Conservation (phyloP, 1,284 basidiomycete species). For the Rhizoctonia solani region DNA sequence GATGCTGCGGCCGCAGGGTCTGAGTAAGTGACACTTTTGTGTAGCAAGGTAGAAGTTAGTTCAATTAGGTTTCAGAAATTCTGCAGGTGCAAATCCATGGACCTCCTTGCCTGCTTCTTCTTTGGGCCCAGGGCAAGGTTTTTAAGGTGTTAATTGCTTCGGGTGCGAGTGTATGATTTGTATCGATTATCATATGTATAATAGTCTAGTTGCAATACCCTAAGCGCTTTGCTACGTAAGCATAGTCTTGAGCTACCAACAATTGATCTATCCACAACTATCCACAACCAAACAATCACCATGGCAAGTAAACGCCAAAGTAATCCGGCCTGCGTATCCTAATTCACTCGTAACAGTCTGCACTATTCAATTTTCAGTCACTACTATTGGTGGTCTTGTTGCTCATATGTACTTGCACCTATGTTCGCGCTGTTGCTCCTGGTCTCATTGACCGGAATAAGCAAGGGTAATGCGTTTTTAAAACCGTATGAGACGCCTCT, state of each 20-base stretch:
- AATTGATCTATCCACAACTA: too few species aligned
- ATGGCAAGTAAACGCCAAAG: slow-evolving; percentile 9
- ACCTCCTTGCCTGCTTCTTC: slow-evolving; percentile 3
- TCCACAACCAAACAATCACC: background rate
- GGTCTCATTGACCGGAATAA: slow-evolving; percentile 92
- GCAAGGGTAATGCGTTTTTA: slow-evolving; percentile 68
- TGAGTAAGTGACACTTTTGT: slow-evolving; percentile 2
- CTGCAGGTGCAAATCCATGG: slow-evolving; percentile 4
- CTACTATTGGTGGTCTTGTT: slow-evolving; percentile 91
- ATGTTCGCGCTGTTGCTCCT: slow-evolving; percentile 87
- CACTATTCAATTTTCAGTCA: slow-evolving; percentile 97
- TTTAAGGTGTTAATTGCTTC: background rate
- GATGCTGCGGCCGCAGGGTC: background rate
- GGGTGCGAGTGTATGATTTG: slow-evolving; percentile 32
- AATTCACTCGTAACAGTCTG: slow-evolving; percentile 66
- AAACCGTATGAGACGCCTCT: background rate
- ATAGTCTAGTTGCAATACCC: background rate
- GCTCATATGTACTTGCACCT: slow-evolving; percentile 96
- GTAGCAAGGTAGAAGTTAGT: background rate
- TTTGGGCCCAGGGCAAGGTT: slow-evolving; percentile 13
- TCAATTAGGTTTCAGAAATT: background rate
- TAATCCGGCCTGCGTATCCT: too few species aligned
- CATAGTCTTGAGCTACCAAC: background rate
- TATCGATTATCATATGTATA: slow-evolving; percentile 6
- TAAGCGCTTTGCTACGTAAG: slow-evolving; percentile 6